Base-by-base conservation (phyloP, 2,329 filamentous ascomycete genomes). In the Fusarium ambrosium region DNA sequence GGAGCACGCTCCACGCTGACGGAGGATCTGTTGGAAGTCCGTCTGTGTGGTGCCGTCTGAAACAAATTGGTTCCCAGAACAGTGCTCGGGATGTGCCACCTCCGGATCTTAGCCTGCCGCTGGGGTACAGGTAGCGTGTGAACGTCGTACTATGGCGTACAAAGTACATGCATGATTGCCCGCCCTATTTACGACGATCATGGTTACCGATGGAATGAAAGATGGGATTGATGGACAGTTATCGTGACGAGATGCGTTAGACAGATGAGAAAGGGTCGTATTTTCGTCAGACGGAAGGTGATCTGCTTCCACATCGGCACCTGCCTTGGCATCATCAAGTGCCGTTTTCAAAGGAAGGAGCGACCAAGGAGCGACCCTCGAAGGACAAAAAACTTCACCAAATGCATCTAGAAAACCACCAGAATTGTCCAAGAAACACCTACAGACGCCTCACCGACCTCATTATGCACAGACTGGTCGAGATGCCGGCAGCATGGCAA, bases 41-140 rank as follows among this genome's bases (percentile, higher is more conserved):
- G 58, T 69, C 69, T 65, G 67, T 68, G 63, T 77, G 64, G 43
- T 68, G 64, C 64, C 56, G 73, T 76, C 77, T 80, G 79, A 81
- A 78, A 80, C 79, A 66, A 71, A 68, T 36, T 77, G 64, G 73
- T 58, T 60, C 68, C 55, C 66, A 64, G 72, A 71, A 73, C 68
- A 68, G 62, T 75, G 77, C 79, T 78, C 77, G 81, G 81, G 75
- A 80, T 60, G 74, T 71, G 78, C 72, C 79, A 80, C 64, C 79
- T 82, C 81, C 80, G 81, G 73, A 69, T 75, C 64, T 69, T 79
- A 78, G 76, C 53, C 66, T 69, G 66, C 48, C 39, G 59, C 48
- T 70, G 58, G 59, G 58, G 66, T 64, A 37, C 41, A 48, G 62
- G 69, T 74, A 78, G 75, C 72, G 72, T 60, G 55, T 58, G 27